phyloP scores from a whole-genome alignment of 768 basidiomycete genomes.

The Trametes cinnabarina region DNA sequence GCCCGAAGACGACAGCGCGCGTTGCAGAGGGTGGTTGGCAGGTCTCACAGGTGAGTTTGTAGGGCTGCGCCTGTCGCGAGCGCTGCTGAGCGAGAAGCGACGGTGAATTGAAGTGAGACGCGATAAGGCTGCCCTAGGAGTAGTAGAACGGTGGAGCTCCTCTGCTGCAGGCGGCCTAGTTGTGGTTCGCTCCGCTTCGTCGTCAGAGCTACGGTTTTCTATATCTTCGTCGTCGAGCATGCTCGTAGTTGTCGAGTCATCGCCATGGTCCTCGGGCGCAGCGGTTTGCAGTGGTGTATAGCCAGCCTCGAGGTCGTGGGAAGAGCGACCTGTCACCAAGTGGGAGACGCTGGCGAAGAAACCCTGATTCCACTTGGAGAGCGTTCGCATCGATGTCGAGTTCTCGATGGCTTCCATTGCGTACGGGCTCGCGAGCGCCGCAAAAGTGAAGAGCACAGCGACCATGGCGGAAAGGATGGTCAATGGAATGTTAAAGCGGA shows the following conservation, averaged over 20 bases:
- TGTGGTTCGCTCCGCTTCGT: neutral
- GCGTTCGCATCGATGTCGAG: neutral
- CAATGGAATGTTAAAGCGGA: constrained; percentile 23
- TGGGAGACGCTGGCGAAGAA: constrained; percentile 5
- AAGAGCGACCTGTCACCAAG: neutral
- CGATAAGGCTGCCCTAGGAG: neutral
- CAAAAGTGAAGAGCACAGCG: constrained; percentile 30
- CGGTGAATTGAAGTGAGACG: neutral
- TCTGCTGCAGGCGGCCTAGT: neutral
- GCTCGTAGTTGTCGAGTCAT: neutral
- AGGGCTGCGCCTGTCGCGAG: neutral
- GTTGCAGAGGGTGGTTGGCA: neutral
- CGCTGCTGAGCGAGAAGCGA: neutral
- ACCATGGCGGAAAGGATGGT: constrained; percentile 28
- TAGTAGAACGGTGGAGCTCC: neutral
- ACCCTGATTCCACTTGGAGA: constrained; percentile 3
- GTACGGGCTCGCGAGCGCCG: constrained; percentile 26
- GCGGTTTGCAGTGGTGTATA: constrained; percentile 14
- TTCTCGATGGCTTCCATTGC: constrained; percentile 22
- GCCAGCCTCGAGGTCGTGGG: constrained; percentile 20
- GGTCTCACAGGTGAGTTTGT: neutral
- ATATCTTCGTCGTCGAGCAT: constrained; percentile 8
- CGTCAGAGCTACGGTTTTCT: constrained; percentile 10
- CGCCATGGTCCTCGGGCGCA: constrained; percentile 10
- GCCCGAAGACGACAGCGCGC: neutral